Evolutionary conservation across 2,329 filamentous ascomycete genomes (phyloP).

Genomic region (Ophiocordyceps camponoti-saundersi): DNA sequence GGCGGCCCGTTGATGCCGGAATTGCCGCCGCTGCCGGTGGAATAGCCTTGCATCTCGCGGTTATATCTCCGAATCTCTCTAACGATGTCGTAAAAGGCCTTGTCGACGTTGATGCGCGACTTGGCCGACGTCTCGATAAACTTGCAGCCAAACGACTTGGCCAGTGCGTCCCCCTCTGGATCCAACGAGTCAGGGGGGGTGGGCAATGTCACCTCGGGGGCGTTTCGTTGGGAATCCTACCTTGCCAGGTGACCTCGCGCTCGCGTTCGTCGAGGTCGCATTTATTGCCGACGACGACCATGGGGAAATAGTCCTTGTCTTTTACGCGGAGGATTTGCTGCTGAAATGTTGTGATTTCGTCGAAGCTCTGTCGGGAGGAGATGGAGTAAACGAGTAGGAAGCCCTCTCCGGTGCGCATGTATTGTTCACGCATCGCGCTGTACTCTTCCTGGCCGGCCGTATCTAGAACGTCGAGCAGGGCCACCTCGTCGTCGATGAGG

Average conservation of each 20-base stretch:
- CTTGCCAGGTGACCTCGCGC: slow-evolving; percentile 80
- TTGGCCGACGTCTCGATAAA: slow-evolving; percentile 99
- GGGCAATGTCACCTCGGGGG: too few relatives aligned
- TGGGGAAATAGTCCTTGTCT: slow-evolving; percentile 99
- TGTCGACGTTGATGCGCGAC: slow-evolving; percentile 94
- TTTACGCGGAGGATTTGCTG: slow-evolving; percentile 97
- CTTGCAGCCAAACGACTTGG: slow-evolving; percentile 80
- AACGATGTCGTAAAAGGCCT: slow-evolving; percentile 96
- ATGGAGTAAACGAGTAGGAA: slow-evolving; percentile 27
- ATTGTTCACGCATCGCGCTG: not conserved
- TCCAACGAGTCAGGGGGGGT: too few relatives aligned
- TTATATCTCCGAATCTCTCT: slow-evolving; percentile 97
- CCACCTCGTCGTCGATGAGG: slow-evolving; percentile 95
- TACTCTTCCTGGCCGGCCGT: not conserved
- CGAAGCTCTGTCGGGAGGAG: slow-evolving; percentile 90
- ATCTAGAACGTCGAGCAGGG: slow-evolving; percentile 76
- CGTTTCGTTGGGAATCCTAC: slow-evolving; percentile 46
- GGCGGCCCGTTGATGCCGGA: slow-evolving; percentile 43
- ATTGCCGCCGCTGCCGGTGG: slow-evolving; percentile 48
- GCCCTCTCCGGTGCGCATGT: not conserved
- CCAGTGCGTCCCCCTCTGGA: slow-evolving; percentile 77
- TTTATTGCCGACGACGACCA: slow-evolving; percentile 98
- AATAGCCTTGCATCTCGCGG: slow-evolving; percentile 89
- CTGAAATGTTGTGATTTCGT: slow-evolving; percentile 97
- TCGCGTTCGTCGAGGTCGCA: slow-evolving; percentile 82